Evolutionary conservation across 2,329 filamentous ascomycete species (phyloP), one percentile per base, ranked within the genome.

Genomic region (Metarhizium brunneum): DNA sequence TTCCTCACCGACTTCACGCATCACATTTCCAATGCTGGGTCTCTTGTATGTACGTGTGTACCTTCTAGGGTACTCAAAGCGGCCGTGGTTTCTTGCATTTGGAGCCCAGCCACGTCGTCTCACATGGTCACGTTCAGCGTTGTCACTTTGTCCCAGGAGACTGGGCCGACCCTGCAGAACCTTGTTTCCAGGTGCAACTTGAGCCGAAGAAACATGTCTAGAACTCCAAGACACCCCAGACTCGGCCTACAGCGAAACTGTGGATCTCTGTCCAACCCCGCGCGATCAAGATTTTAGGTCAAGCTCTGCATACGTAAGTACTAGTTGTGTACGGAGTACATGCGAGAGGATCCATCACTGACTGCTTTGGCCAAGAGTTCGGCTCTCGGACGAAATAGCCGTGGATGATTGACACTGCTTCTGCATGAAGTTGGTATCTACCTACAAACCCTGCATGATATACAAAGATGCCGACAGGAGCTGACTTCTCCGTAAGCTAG

Each of bases 131-230:
- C 10, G n/a, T 11, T 48, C 13, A 14, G 20, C 13, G 25, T 7
- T 13, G 45, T 48, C 45, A 30, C 10, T 30, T 18, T n/a, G 54
- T 54, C 58, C 58, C 58, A 59, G 49, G 52, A 58, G 56, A 48
- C 52, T 55, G 56, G 56, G 52, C 54, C 56, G 56, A 50, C 58
- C 56, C 56, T 58, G 58, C 54, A 51, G 36, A n/a, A 29, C 35
- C 49, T 25, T 53, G 40, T 47, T 42, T 52, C 52, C 25, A 48
- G 43, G 52, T 45, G 52, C 56, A 50, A 53, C 56, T 56, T 56
- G 45, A 43, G 25, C 38, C 48, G 7, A 20, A 30, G 38, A 50
- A 47, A 29, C 50, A 53, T 45, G 36, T 36, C 36, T 50, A 16
- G 16, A 18, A 16, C 18, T 36, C 36, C 25, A 11, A 52, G 20